Evolutionary conservation across 495 filamentous ascomycete genomes (phyloP).

Genomic region (Xylaria scruposa): DNA sequence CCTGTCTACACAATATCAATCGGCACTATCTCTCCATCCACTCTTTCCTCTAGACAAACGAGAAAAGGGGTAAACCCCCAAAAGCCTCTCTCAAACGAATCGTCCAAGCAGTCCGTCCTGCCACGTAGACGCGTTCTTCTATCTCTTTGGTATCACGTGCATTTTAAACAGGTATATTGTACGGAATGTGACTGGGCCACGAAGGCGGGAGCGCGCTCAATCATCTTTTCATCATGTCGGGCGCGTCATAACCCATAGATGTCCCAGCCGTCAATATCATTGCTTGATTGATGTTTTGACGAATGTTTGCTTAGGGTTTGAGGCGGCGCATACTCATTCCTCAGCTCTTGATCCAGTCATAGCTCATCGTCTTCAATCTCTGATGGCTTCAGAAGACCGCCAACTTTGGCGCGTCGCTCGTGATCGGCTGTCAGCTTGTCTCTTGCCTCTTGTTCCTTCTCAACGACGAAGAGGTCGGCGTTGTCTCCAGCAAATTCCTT

Average conservation of each 20-base stretch:
- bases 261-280: constrained; percentile 58
- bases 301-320: constrained; percentile 28
- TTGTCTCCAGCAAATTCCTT: constrained; percentile 96
- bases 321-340: constrained; percentile 59
- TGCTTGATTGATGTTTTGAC: constrained; percentile 29
- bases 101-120: constrained; percentile 17
- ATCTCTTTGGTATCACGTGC: constrained; percentile 33
- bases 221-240: constrained; percentile 2
- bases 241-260: constrained; percentile 57
- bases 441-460: constrained; percentile 82
- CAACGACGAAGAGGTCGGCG: constrained; percentile 92
- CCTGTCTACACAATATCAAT: constrained; percentile 18
- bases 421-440: constrained; percentile 82
- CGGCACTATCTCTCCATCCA: constrained; percentile 9
- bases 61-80: constrained; percentile 14
- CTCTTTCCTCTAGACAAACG: constrained; percentile 27
- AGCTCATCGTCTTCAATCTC: constrained; percentile 95
- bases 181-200: constrained; percentile 10
- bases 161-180: constrained; percentile 24
- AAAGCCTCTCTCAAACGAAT: constrained; percentile 10
- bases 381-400: constrained; percentile 88
- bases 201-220: constrained; percentile 1
- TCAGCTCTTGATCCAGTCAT: constrained; percentile 77
- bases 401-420: constrained; percentile 88
- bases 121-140: constrained; percentile 26